Evolutionary conservation across 768 basidiomycete genomes (phyloP).

Genomic region (Collybia sordida): DNA sequence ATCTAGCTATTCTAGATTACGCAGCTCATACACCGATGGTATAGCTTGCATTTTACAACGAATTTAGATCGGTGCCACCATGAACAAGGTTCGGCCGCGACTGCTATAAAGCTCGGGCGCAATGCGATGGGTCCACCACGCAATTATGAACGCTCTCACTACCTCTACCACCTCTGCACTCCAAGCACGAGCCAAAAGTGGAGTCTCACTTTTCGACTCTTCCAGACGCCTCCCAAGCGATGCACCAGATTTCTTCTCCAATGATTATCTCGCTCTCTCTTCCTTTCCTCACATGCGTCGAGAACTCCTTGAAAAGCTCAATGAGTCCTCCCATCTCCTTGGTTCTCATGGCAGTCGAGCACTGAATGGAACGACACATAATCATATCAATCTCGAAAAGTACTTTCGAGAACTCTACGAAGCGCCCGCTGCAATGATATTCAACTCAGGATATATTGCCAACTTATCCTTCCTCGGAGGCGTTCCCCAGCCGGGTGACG

Average conservation of each 20-base stretch:
- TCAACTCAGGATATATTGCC: conserved; percentile 55
- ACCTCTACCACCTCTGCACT: no score
- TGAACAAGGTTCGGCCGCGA: no score
- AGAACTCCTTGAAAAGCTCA: conserved; percentile 28
- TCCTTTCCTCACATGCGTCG: conserved; percentile 28
- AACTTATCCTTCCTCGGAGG: conserved; percentile 48
- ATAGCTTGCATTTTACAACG: no score
- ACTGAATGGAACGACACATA: conserved; percentile 26
- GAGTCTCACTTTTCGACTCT: no score
- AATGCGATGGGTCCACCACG: no score
- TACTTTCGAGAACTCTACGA: conserved; percentile 36
- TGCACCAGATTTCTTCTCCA: conserved; percentile 39
- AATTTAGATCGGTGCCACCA: no score
- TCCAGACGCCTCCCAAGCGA: no score
- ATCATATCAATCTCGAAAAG: conserved; percentile 42
- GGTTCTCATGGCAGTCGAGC: conserved; percentile 54
- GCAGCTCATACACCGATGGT: no score
- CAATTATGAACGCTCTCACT: no score
- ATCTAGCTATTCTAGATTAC: no score
- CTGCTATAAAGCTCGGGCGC: no score
- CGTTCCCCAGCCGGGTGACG: conserved; percentile 43
- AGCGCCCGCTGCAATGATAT: conserved; percentile 43
- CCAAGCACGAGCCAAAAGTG: no score
- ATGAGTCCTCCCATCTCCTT: conserved; percentile 22
- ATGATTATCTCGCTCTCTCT: conserved; percentile 51